Base-by-base conservation (phyloP, 1,284 basidiomycete genomes). In the Rhizoctonia solani region DNA sequence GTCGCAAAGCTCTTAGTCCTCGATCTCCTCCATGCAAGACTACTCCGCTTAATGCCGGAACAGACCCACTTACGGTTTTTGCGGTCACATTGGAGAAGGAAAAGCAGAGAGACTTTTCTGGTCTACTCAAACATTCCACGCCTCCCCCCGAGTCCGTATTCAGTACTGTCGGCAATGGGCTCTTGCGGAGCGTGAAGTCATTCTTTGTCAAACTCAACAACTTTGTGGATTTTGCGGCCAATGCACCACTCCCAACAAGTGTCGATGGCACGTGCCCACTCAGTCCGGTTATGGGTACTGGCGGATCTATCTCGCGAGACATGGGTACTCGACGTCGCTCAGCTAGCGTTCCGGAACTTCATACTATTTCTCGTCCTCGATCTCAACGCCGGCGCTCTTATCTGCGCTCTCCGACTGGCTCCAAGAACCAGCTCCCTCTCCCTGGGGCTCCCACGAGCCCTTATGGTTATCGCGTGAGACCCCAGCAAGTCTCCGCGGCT, bases 381-480 rank as follows among this genome's bases (percentile, higher is more conserved):
- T 19, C 16, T 25, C 56, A 49, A 21, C 56, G 56, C 56, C 42
- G 56, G 16, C 23, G 56, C 47, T 61, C 56, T 9, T 21, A 47
- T 21, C 25, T 44, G 19, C 44, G 56, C 25, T 21, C 49, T 52
- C 49, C 49, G 49, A 52, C 49, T 19, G 6, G 23, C 5, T n/a
- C n/a, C n/a, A n/a, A n/a, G n/a, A n/a, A n/a, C n/a, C n/a, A n/a
- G n/a, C n/a, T n/a, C n/a, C n/a, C n/a, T n/a, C 21, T 13, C 14
- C 56, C 56, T 44, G 56, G 29, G 13, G 44, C 56, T 50, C 56
- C 56, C 16, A 61, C 44, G 44, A 61, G 56, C n/a, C 56, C 56
- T 29, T 61, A 61, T 61, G 56, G 56, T 27, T 61, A 61, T 49
- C 56, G 56, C 46, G 56, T 61, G 46, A 21, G 56, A n/a, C 56